Evolutionary conservation across 352 stramenopile genomes (phyloP), one percentile per base, ranked within the genome.

Genomic region (Phytophthora agathidicida): DNA sequence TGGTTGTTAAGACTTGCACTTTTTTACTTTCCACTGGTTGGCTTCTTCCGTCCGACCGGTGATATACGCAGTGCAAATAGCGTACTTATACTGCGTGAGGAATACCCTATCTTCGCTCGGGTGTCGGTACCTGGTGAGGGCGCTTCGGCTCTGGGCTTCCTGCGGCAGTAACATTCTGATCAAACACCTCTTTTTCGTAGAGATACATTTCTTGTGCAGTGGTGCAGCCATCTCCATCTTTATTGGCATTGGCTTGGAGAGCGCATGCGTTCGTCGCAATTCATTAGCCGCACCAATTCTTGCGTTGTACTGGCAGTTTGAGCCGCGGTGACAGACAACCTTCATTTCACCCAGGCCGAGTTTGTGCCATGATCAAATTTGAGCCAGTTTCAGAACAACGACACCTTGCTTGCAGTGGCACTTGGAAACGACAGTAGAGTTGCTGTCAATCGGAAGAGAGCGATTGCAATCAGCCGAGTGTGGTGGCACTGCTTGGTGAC

Each of bases 1-100:
- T 30, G 39, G 22, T 20, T 46, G 20, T 11, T n/a, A 22, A 30
- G 20, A 43, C n/a, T 32, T 74, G 71, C 75, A 82, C 78, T 81
- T 65, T 85, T 88, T 80, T 65, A 82, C 77, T 89, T 91, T 91
- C 77, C 69, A 88, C 73, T 75, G 52, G 65, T 55, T 68, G 65
- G 75, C 36, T 53, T 55, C 38, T 33, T 61, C 68, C 67, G 49
- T 86, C 71, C 55, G 60, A 67, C 58, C 69, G 56, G 71, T 88
- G 79, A 86, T 91, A 91, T 91, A 91, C 79, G 82, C 80, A 84
- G 79, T 91, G 82, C 80, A 86, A 53, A 91, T 47, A 91, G 54
- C 63, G 60, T 54, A 76, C 42, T 37, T n/a, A 58, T 67, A 59
- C 49, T 84, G 69, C 63, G 60, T 56, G 69, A 75, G 72, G 55